phyloP scores from a whole-genome alignment of 2,329 filamentous ascomycete genomes.

The Colletotrichum sublineola region DNA sequence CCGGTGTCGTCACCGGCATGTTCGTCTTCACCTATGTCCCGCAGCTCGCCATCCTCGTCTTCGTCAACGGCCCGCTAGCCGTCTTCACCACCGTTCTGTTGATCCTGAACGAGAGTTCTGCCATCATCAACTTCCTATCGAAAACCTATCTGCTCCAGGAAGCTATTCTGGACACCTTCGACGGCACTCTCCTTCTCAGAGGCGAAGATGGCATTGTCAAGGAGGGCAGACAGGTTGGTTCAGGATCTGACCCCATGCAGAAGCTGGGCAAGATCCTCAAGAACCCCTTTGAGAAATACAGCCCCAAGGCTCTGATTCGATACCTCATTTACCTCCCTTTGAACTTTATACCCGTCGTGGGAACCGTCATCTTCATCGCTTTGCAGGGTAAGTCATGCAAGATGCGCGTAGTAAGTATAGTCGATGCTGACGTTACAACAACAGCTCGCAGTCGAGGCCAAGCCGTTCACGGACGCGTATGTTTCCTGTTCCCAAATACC shows the following conservation, averaged over 20 bases:
- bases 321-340: slow-evolving; percentile 90
- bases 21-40: slow-evolving; percentile 90
- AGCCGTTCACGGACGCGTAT: slow-evolving; percentile 66
- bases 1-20: slow-evolving; percentile 82
- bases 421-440: background rate
- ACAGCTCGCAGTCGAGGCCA: slow-evolving; percentile 59
- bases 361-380: slow-evolving; percentile 83
- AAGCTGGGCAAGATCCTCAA: slow-evolving; percentile 70
- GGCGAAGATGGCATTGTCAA: slow-evolving; percentile 73
- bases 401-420: slow-evolving; percentile 33
- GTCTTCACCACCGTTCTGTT: slow-evolving; percentile 80
- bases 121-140: slow-evolving; percentile 68
- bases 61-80: slow-evolving; percentile 87
- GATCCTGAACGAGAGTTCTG: slow-evolving; percentile 73
- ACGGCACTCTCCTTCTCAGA: slow-evolving; percentile 73
- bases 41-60: slow-evolving; percentile 83
- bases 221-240: slow-evolving; percentile 79
- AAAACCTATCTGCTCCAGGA: slow-evolving; percentile 84
- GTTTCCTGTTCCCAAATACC: slow-evolving; percentile 44
- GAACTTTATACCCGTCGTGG: slow-evolving; percentile 92
- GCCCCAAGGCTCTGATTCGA: slow-evolving; percentile 75
- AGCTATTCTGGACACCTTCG: slow-evolving; percentile 89
- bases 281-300: slow-evolving; percentile 69
- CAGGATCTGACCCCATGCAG: slow-evolving; percentile 68
- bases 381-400: slow-evolving; percentile 70